A percentile compares a stretch with the other conserved stretches of the same genome.
These are phyloP conservation scores for Uronychia setigera DNA, from an alignment of 73 alveolate genomes.

Conservation along the genomic window DNA sequence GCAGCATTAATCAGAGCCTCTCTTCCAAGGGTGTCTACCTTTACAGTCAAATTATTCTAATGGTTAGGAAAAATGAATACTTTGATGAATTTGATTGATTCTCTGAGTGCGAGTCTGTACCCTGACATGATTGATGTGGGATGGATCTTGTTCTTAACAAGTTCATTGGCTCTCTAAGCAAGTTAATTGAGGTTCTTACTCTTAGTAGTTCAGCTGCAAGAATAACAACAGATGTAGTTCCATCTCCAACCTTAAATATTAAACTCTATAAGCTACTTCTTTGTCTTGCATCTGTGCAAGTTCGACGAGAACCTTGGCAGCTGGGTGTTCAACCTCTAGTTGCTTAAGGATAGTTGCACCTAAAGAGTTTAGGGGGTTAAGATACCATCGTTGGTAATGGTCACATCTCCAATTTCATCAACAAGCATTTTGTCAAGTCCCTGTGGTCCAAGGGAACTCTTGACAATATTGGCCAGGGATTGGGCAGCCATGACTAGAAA, in stretches of 20 bases:
- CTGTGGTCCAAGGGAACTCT: conserved; percentile 98
- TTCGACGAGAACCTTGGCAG: conserved; percentile 99
- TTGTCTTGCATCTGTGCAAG: conserved; percentile 95
- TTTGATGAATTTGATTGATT: conserved; percentile 87
- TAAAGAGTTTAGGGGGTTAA: background rate
- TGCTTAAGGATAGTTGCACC: conserved; percentile 97
- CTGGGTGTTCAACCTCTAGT: conserved; percentile 98
- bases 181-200: background rate
- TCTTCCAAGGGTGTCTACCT: conserved; percentile 78
- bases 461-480: conserved; percentile 94
- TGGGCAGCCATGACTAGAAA: conserved; percentile 90
- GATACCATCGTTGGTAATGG: conserved; percentile 95
- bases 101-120: conserved; percentile 91
- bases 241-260: conserved; percentile 89
- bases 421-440: conserved; percentile 99
- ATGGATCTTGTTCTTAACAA: conserved; percentile 97
- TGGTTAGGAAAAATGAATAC: background rate
- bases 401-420: conserved; percentile 99
- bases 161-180: conserved; percentile 94
- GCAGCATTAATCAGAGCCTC: conserved; percentile 94
- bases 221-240: conserved; percentile 99
- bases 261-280: conserved; percentile 64
- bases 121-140: conserved; percentile 98
- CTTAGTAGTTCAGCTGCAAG: conserved; percentile 97
- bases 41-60: conserved; percentile 67